Percentiles rank a stretch among this genome's conserved stretches.
These are phyloP conservation scores for Citrullus mucosospermus DNA, from an alignment of 306 rosid species.

Conservation along the genomic window DNA sequence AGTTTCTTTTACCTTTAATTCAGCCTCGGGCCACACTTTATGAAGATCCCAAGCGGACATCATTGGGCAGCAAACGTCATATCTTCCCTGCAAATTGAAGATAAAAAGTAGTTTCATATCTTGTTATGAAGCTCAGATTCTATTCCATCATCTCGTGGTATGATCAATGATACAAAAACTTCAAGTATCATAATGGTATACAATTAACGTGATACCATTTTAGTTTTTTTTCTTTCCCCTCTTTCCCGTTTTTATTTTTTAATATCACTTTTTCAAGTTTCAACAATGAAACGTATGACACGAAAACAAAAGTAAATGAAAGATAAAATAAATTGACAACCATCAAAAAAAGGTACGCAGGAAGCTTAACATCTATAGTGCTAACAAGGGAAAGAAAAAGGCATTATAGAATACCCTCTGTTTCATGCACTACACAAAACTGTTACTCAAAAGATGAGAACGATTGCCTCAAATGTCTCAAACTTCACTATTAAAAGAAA, in stretches of 20 bases:
- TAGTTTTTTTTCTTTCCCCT: not conserved
- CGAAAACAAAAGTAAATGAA: not conserved
- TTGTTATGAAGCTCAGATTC: conserved; percentile 5
- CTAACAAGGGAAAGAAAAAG: not conserved
- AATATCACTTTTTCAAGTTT: not conserved
- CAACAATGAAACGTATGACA: not conserved
- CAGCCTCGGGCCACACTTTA: conserved; percentile 97
- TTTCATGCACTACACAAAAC: not conserved
- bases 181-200: not conserved
- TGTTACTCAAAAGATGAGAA: not conserved
- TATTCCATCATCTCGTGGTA: not conserved
- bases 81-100: conserved; percentile 61
- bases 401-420: not conserved
- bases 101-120: not conserved
- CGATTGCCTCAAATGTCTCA: not conserved
- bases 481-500: not conserved
- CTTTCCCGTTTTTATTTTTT: not conserved
- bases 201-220: not conserved
- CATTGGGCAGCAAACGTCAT: conserved; percentile 88
- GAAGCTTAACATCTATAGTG: not conserved
- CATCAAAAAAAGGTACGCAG: not conserved
- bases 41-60: conserved; percentile 99
- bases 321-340: not conserved
- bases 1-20: conserved; percentile 40
- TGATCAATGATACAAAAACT: not conserved